Percentiles rank a stretch among this genome's conserved stretches.
These are phyloP conservation scores for Stenogyne calaminthoides DNA, from an alignment of 305 asterid species.

Conservation along the genomic window DNA sequence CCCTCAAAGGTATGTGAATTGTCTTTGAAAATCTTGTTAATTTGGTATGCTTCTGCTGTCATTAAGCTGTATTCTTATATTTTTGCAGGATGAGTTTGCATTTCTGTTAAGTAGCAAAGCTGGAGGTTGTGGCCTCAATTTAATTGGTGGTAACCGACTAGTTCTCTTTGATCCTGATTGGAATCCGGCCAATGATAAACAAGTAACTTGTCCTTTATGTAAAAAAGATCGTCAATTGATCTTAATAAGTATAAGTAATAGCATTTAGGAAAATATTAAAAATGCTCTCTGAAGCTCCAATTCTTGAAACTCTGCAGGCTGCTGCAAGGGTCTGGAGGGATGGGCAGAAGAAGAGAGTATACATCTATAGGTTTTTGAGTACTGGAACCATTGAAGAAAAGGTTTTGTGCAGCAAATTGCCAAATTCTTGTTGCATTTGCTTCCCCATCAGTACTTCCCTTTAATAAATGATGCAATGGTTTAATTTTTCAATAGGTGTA, in stretches of 20 bases:
- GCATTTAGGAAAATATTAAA: slow-evolving; percentile 13
- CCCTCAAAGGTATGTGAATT: slow-evolving; percentile 61
- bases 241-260: background rate
- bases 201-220: slow-evolving; percentile 46
- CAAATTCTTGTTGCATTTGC: slow-evolving; percentile 27
- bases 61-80: slow-evolving; percentile 24
- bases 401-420: slow-evolving; percentile 46
- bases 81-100: slow-evolving; percentile 86
- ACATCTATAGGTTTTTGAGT: slow-evolving; percentile 91
- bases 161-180: slow-evolving; percentile 98
- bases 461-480: slow-evolving; percentile 22
- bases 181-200: slow-evolving; percentile 99
- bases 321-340: slow-evolving; percentile 99
- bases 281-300: slow-evolving; percentile 21
- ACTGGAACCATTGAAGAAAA: slow-evolving; percentile 98
- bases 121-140: slow-evolving; percentile 98
- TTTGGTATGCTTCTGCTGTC: slow-evolving; percentile 24
- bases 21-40: slow-evolving; percentile 26
- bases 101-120: slow-evolving; percentile 99
- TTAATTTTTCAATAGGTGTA: slow-evolving; percentile 57
- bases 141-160: slow-evolving; percentile 93
- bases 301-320: slow-evolving; percentile 59
- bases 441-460: slow-evolving; percentile 10
- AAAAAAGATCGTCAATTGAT: slow-evolving; percentile 16
- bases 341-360: slow-evolving; percentile 98